Base-by-base conservation (phyloP, 176 grass and related monocot genomes). In the Tuctoria greenei region DNA sequence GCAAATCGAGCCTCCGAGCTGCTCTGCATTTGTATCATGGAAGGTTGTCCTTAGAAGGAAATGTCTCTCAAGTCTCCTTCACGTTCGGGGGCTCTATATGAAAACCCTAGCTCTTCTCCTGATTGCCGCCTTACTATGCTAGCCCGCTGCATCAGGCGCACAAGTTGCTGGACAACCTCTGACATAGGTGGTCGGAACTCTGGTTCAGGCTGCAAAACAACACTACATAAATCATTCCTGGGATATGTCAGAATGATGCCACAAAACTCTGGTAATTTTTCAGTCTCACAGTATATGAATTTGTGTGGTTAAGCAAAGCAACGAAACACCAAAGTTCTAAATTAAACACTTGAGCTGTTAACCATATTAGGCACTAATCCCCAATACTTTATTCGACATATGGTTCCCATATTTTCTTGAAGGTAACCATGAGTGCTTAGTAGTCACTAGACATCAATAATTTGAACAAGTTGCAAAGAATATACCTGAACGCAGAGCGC, bases 121-220 rank as follows among this genome's bases (percentile, higher is more conserved):
- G 96, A 99, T 23, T 89, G 87, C 12, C 96, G 80, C 80, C 87
- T 90, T 8, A 89, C 80, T 51, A 89, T 81, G 50, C 92, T 95
- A n/a, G 92, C 89, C 79, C 96, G 87, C 65, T 99, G 96, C 87
- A 90, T 86, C 69, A 99, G 72, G 35, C 89, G 82, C 51, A 95
- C 96, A 64, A 99, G 87, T 63, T 99, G 89, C 67, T 95, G 96
- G 40, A 99, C 96, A 55, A 99, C 92, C 88, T 99, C 89, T 18
- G 92, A 99, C 92, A 99, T 93, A 1, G 96, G 92, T 50, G 96
- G 96, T 16, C 96, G 89, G 70, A 99, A 99, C 73, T 99, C 96
- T 39, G 96, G 92, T 65, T 92, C 89, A 2, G 89, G 83, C 96
- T 99, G 59, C 74, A 86, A 49, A 90, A 70, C 43, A 37, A 67